These are phyloP conservation scores for Vachellia pachyceras DNA, from an alignment of 306 rosid species.

Conservation along the genomic window DNA sequence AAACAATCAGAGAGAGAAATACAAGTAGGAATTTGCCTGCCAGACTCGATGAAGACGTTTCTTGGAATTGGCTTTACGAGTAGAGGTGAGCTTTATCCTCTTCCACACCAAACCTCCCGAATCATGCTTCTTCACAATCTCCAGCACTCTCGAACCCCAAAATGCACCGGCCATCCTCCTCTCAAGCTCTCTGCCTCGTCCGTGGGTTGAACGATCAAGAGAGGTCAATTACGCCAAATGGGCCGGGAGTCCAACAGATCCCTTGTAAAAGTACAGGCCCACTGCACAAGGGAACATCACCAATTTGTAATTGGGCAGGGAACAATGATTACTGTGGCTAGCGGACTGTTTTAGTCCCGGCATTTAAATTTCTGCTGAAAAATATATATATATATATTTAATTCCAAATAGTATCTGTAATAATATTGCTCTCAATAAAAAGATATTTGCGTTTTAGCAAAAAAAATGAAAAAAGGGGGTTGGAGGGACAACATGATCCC, in stretches of 20 bases:
- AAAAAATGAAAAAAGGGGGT: too few species aligned
- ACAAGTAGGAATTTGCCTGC: conserved; percentile 59
- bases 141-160: conserved; percentile 85
- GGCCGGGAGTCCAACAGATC: background rate
- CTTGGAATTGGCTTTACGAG: conserved; percentile 94
- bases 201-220: background rate
- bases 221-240: background rate
- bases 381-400: too few species aligned
- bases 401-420: too few species aligned
- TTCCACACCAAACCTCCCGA: conserved; percentile 92
- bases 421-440: too few species aligned
- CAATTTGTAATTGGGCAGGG: too few species aligned
- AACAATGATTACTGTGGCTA: too few species aligned
- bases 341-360: too few species aligned
- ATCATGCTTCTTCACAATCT: conserved; percentile 96
- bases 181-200: background rate
- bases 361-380: too few species aligned
- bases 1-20: background rate
- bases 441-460: too few species aligned
- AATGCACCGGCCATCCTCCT: conserved; percentile 68
- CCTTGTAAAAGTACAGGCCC: background rate
- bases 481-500: too few species aligned
- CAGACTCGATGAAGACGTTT: conserved; percentile 94
- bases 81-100: conserved; percentile 88
- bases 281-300: background rate